phyloP scores from a whole-genome alignment of 345 rosid genomes.

The Jatropha curcas region DNA sequence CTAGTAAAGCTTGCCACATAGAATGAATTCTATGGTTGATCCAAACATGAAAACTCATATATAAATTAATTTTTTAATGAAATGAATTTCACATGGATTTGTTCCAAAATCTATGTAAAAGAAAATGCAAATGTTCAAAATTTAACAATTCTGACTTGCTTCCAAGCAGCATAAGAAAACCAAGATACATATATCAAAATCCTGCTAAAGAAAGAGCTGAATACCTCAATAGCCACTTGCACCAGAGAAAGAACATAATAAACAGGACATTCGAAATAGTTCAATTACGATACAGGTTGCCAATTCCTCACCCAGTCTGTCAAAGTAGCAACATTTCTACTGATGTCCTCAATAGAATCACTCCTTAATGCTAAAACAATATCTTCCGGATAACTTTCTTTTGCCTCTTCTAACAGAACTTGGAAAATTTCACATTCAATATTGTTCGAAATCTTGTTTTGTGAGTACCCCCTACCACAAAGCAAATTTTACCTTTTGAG shows the following conservation, averaged over 20 bases:
- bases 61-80: no score
- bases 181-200: not conserved
- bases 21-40: no score
- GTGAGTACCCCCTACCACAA: slow-evolving; percentile 62
- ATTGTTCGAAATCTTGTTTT: slow-evolving; percentile 73
- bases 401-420: slow-evolving; percentile 81
- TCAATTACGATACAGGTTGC: slow-evolving; percentile 26
- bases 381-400: slow-evolving; percentile 64
- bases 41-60: no score
- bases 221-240: not conserved
- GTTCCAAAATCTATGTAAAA: not conserved
- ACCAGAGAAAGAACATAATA: not conserved
- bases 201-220: not conserved
- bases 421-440: slow-evolving; percentile 80
- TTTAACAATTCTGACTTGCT: not conserved
- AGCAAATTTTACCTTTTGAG: not conserved
- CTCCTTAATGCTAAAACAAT: slow-evolving; percentile 61
- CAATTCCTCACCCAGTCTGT: slow-evolving; percentile 64
- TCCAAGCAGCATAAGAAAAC: not conserved
- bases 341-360: slow-evolving; percentile 65
- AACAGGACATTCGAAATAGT: not conserved
- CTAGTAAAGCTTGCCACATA: no score
- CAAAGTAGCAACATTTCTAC: slow-evolving; percentile 51
- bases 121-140: not conserved
- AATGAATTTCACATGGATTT: no score